Evolutionary conservation across 306 rosid genomes (phyloP).

Genomic region (Astragalus glycyphyllos): DNA sequence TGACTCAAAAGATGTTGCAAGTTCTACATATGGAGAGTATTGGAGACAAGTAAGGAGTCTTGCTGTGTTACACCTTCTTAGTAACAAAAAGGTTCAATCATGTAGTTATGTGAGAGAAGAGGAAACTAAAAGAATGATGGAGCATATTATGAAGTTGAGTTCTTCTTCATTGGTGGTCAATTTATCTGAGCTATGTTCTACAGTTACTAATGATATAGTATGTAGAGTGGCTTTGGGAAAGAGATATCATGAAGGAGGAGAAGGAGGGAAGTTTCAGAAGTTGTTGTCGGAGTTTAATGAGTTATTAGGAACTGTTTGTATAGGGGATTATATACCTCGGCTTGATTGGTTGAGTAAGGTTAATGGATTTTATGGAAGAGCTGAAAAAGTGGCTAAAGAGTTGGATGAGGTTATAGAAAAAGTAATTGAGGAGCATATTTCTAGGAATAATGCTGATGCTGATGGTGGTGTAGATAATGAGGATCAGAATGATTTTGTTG

Average conservation of each 20-base stretch:
- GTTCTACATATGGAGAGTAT: conserved; percentile 31
- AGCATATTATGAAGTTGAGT: background rate
- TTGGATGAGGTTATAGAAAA: conserved; percentile 33
- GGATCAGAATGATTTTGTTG: conserved; percentile 44
- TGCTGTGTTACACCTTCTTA: conserved; percentile 32
- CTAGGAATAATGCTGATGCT: background rate
- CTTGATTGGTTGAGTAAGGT: conserved; percentile 40
- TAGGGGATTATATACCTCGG: conserved; percentile 42
- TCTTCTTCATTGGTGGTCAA: background rate
- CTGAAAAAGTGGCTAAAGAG: conserved; percentile 21
- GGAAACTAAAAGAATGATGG: conserved; percentile 29
- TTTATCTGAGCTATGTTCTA: conserved; percentile 29
- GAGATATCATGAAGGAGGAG: conserved; percentile 28
- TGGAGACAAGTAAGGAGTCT: conserved; percentile 40
- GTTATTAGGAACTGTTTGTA: conserved; percentile 23
- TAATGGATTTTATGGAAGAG: conserved; percentile 33
- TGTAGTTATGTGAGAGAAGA: conserved; percentile 23
- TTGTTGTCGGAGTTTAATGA: conserved; percentile 32
- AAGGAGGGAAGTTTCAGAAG: conserved; percentile 35
- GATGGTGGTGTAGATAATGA: conserved; percentile 13
- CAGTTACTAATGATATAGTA: conserved; percentile 34
- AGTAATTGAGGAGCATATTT: conserved; percentile 12
- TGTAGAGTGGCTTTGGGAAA: conserved; percentile 35
- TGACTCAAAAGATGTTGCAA: conserved; percentile 26
- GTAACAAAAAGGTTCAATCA: conserved; percentile 35